phyloP scores from a whole-genome alignment of 495 filamentous ascomycete species.

The Trichocladium uniseriatum region DNA sequence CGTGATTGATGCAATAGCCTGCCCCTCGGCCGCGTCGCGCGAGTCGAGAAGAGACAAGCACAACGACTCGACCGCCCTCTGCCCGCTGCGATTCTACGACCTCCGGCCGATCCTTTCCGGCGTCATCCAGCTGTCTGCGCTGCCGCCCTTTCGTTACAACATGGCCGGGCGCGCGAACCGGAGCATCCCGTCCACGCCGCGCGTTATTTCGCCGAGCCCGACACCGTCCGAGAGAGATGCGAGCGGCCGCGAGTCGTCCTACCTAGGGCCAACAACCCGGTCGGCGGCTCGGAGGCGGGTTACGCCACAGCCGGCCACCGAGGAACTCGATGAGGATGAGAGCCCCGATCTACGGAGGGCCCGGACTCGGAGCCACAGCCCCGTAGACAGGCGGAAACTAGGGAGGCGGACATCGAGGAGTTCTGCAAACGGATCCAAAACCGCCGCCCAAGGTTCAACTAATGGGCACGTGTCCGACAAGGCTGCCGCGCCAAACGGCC shows the following conservation, averaged over 20 bases:
- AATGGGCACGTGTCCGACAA: slow-evolving; percentile 14
- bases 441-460: background rate
- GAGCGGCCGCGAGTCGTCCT: slow-evolving; percentile 33
- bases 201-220: slow-evolving; percentile 62
- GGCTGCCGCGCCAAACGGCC: slow-evolving; percentile 44
- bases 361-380: slow-evolving; percentile 43
- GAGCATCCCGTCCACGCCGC: slow-evolving; percentile 19
- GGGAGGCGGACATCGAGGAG: slow-evolving; percentile 36
- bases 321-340: slow-evolving; percentile 18
- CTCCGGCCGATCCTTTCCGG: slow-evolving; percentile 45
- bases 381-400: slow-evolving; percentile 41
- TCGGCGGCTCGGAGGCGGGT: slow-evolving; percentile 48
- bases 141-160: slow-evolving; percentile 37
- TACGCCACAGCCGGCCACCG: slow-evolving; percentile 23
- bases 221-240: slow-evolving; percentile 47
- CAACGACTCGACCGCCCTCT: slow-evolving; percentile 32
- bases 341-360: slow-evolving; percentile 34
- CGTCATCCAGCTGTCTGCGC: slow-evolving; percentile 37
- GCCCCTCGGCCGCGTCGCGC: slow-evolving; percentile 20
- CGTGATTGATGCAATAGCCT: slow-evolving; percentile 7
- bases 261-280: slow-evolving; percentile 54
- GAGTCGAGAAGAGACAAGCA: slow-evolving; percentile 42
- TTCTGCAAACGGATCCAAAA: slow-evolving; percentile 9
- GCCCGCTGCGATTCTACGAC: slow-evolving; percentile 36
- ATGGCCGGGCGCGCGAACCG: slow-evolving; percentile 27